Evolutionary conservation across 768 basidiomycete species (phyloP).

Genomic region (Macrolepiota fuliginosa): DNA sequence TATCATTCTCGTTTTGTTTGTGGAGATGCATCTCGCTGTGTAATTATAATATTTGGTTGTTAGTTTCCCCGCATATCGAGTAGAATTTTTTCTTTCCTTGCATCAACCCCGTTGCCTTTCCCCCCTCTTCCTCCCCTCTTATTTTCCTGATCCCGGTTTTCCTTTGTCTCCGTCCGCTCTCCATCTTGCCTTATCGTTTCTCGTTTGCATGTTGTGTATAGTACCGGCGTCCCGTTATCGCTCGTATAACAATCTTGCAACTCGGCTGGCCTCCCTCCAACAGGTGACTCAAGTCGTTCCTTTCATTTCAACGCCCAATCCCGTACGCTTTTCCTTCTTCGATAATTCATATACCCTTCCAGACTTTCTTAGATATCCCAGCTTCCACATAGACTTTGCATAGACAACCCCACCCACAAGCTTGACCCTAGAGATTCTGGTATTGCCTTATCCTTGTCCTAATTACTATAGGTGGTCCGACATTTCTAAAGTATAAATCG

Average conservation of each 20-base stretch:
- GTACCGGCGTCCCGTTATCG: background rate
- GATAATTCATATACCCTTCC: background rate
- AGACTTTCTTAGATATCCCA: background rate
- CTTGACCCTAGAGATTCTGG: background rate
- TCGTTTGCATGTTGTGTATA: slow-evolving; percentile 4
- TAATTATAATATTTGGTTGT: background rate
- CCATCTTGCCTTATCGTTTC: background rate
- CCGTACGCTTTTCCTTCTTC: background rate
- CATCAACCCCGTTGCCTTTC: background rate
- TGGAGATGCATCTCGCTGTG: background rate
- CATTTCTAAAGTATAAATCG: background rate
- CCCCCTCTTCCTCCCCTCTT: background rate
- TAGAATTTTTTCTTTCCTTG: background rate
- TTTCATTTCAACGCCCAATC: background rate
- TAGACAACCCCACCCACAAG: background rate
- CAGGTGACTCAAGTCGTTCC: background rate
- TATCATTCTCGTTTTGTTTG: background rate
- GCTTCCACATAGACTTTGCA: background rate
- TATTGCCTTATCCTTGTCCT: background rate
- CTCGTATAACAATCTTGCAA: slow-evolving; percentile 11
- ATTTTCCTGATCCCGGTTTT: background rate
- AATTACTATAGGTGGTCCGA: background rate
- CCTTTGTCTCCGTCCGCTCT: background rate
- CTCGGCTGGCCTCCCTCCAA: background rate
- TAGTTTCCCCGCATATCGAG: background rate